Evolutionary conservation across 2,329 filamentous ascomycete genomes (phyloP), one percentile per base, ranked within the genome.

Genomic region (Aspergillus pseudoterreus): DNA sequence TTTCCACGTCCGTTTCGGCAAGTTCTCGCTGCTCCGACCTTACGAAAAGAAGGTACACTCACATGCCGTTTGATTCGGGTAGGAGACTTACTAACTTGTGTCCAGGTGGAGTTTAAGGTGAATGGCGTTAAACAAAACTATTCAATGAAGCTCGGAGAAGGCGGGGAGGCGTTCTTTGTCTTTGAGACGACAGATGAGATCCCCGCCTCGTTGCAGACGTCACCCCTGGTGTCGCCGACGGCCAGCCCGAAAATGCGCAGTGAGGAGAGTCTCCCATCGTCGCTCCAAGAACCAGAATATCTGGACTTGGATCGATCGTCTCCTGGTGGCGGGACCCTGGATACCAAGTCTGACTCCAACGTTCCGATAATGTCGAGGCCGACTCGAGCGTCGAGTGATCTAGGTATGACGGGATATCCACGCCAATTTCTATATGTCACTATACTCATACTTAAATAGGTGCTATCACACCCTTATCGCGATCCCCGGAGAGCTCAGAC

Each of bases 1-100:
- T 45, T 99, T 99, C 73, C 94, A 99, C 72, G 94, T 99, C 59
- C 91, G 94, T 64, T 99, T 99, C 72, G 94, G 94, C 72, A 99
- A 99, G 76, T 97, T 97, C 77, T 96, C 92, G 54, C 81, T 99
- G 36, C 77, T 99, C 65, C 88, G 94, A 19, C 94, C 94, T 0
- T 96, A 86, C 54, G 94, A 99, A 74, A 99, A 99, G 76, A 99
- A 97, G 82, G 76, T 76, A 67, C 48, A 14, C 21, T 45, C 44
- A 44, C 30, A 17, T 41, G 17, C 14, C 22, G 36, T 10, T 21
- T 14, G 6, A 17, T 47, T 17, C 5, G 10, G 11, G 15, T 42
- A n/a, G 35, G 8, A 14, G 8, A 8, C 14, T 38, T 64, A 52
- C 65, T 50, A 30, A 33, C 45, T 15, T 35, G 6, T 41, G n/a